phyloP scores from a whole-genome alignment of 2,329 filamentous ascomycete genomes.

The Rugonectria rugulosa region DNA sequence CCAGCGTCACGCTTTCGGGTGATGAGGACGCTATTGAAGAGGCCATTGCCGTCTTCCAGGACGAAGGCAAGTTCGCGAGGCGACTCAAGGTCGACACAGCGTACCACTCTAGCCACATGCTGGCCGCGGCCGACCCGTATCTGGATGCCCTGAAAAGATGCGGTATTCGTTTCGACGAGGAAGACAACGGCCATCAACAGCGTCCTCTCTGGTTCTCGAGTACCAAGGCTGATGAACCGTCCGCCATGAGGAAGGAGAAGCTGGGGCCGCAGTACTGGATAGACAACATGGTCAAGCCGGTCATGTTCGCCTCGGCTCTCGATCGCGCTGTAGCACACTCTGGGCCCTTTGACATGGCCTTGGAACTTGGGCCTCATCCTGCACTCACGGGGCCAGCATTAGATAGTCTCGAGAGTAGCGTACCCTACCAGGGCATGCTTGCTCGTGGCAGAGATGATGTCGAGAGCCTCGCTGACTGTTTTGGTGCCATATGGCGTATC shows the following conservation, averaged over 20 bases:
- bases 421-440: background rate
- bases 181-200: background rate
- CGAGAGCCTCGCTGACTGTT: no score
- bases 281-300: constrained; percentile 44
- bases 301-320: constrained; percentile 41
- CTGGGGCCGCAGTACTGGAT: constrained; percentile 50
- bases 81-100: constrained; percentile 55
- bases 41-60: constrained; percentile 43
- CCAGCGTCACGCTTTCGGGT: constrained; percentile 57
- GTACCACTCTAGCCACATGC: constrained; percentile 61
- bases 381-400: constrained; percentile 28
- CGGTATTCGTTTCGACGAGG: background rate
- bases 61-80: constrained; percentile 52
- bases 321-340: background rate
- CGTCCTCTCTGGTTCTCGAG: constrained; percentile 48
- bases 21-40: constrained; percentile 50
- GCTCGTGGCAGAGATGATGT: background rate
- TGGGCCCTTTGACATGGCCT: constrained; percentile 15
- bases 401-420: constrained; percentile 38
- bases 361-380: constrained; percentile 37
- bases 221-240: constrained; percentile 47
- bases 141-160: constrained; percentile 28
- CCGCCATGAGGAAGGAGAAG: constrained; percentile 44
- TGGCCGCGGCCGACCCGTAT: constrained; percentile 52
- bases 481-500: no score